Conservation (phyloP, 805 yeast species). For the Ogataea neopini region DNA sequence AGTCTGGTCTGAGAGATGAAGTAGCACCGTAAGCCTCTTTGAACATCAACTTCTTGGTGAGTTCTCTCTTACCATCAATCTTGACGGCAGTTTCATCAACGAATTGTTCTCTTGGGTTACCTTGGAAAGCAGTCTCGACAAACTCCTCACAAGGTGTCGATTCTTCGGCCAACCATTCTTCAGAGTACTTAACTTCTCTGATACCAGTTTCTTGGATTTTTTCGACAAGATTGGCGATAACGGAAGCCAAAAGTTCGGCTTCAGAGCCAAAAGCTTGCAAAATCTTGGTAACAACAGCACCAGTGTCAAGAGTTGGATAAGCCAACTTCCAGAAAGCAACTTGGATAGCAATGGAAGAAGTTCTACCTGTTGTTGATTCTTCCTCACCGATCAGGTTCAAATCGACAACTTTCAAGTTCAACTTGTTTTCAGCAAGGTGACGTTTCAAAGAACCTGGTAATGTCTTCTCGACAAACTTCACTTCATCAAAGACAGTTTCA, state of each 20-base stretch:
- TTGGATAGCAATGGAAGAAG: conserved; percentile 72
- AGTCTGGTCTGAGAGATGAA: conserved; percentile 80
- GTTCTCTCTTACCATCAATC: conserved; percentile 41
- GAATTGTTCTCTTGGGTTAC: conserved; percentile 58
- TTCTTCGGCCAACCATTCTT: conserved; percentile 32
- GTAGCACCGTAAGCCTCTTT: conserved; percentile 69
- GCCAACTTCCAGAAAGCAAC: conserved; percentile 77
- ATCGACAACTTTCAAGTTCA: conserved; percentile 60
- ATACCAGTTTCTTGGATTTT: conserved; percentile 51
- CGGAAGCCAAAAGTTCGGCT: conserved; percentile 76
- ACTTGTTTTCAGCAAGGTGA: conserved; percentile 50
- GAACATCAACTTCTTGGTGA: conserved; percentile 74
- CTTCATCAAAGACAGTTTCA: conserved; percentile 41
- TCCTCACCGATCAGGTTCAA: conserved; percentile 61
- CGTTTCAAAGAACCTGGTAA: conserved; percentile 57
- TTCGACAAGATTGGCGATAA: conserved; percentile 63
- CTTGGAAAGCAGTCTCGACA: conserved; percentile 62
- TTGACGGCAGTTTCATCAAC: conserved; percentile 43
- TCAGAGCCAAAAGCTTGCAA: conserved; percentile 80
- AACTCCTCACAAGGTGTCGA: conserved; percentile 45
- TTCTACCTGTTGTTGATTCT: conserved; percentile 74
- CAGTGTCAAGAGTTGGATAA: conserved; percentile 56
- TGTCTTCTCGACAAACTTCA: conserved; percentile 48
- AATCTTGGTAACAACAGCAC: conserved; percentile 71
- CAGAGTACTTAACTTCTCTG: conserved; percentile 38